These are phyloP conservation scores for Boletus sp. DNA, from an alignment of 768 basidiomycete genomes.

Conservation along the genomic window DNA sequence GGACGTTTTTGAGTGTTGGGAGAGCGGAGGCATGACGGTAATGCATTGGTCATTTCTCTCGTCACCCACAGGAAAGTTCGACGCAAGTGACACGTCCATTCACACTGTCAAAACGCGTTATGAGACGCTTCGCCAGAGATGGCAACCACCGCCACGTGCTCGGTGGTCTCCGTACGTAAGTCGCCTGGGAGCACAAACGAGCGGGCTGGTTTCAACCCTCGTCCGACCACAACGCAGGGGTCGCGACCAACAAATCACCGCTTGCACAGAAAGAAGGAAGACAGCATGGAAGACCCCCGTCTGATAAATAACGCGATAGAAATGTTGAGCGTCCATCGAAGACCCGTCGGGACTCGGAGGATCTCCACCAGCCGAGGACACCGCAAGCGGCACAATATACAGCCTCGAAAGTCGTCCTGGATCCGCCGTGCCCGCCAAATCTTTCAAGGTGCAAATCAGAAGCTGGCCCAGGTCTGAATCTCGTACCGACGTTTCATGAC, in stretches of 20 bases:
- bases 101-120: constrained; percentile 28
- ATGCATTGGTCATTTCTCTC: constrained; percentile 21
- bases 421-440: constrained; percentile 9
- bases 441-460: constrained; percentile 15
- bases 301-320: constrained; percentile 17
- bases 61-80: constrained; percentile 27
- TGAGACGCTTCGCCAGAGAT: constrained; percentile 1
- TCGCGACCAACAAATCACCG: too few species aligned
- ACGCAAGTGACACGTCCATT: constrained; percentile 23
- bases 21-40: constrained; percentile 21
- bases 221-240: constrained; percentile 5
- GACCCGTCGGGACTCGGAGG: constrained; percentile 6
- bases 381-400: constrained; percentile 11
- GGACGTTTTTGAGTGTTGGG: constrained; percentile 24
- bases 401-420: constrained; percentile 11
- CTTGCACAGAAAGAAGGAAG: constrained; percentile 11
- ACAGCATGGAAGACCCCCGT: constrained; percentile 13
- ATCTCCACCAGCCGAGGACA: constrained; percentile 19
- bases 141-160: constrained; percentile 27
- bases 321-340: constrained; percentile 19
- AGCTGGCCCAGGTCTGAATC: not conserved
- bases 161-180: constrained; percentile 4
- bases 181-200: not conserved
- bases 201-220: not conserved
- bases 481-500: not conserved